Evolutionary conservation across 192 early-diverging fungal species (phyloP).

Genomic region (Backusella psychrophila): DNA sequence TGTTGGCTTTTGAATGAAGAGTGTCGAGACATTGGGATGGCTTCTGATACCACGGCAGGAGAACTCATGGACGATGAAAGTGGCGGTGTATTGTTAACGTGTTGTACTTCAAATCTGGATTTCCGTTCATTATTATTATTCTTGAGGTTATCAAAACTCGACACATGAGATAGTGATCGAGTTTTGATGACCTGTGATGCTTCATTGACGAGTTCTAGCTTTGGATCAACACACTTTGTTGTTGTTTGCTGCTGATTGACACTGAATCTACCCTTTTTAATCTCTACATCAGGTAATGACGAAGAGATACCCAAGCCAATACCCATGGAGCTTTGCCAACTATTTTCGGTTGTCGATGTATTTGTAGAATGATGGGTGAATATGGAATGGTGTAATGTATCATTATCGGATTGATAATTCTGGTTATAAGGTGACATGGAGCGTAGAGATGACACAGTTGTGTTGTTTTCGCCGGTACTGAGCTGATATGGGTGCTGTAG

Average conservation of each 20-base stretch:
- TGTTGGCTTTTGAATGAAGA: neutral
- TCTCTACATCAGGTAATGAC: neutral
- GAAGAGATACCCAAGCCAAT: slow-evolving; percentile 17
- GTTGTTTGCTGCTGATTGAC: slow-evolving; percentile 31
- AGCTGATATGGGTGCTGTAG: slow-evolving; percentile 4
- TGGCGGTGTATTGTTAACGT: neutral
- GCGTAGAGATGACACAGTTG: slow-evolving; percentile 11
- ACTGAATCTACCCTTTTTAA: slow-evolving; percentile 66
- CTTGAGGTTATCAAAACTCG: neutral
- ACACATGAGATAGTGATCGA: neutral
- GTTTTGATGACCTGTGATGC: neutral
- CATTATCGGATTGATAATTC: slow-evolving; percentile 5
- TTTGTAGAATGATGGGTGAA: neutral
- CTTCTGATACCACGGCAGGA: neutral
- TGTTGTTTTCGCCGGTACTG: neutral
- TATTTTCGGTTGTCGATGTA: neutral
- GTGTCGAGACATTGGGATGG: neutral
- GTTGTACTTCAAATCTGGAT: slow-evolving; percentile 34
- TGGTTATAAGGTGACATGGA: slow-evolving; percentile 5
- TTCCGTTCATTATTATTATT: slow-evolving; percentile 15
- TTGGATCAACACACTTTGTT: neutral
- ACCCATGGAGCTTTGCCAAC: neutral
- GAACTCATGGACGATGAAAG: neutral
- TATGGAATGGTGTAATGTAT: neutral
- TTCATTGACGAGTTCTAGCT: neutral